A percentile compares a stretch with the other conserved stretches of the same genome.
Conservation (phyloP, 768 basidiomycete species). For the Tephrocybe rancida region DNA sequence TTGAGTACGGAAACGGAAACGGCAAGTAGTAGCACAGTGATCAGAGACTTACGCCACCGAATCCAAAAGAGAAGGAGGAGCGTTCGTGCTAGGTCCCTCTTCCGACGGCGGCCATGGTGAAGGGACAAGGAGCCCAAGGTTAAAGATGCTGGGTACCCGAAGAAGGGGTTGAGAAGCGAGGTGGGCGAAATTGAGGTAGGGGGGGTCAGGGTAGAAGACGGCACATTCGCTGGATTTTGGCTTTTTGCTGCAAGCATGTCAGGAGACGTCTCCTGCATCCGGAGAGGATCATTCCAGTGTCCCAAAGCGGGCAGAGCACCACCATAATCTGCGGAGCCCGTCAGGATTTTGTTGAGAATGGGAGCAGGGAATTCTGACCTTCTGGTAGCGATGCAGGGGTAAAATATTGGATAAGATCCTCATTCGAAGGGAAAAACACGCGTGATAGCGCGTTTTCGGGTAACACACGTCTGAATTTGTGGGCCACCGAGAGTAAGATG, state of each 20-base stretch:
- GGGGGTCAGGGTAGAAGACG: constrained; percentile 19
- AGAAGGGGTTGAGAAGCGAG: constrained; percentile 72
- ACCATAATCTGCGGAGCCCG: constrained; percentile 58
- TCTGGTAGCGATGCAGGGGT: constrained; percentile 53
- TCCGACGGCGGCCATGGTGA: constrained; percentile 65
- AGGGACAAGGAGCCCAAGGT: constrained; percentile 42
- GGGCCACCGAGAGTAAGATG: constrained; percentile 8
- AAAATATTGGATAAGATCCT: constrained; percentile 60
- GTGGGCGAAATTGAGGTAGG: constrained; percentile 43
- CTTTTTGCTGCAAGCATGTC: constrained; percentile 13
- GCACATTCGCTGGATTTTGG: constrained; percentile 15
- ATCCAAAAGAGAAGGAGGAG: constrained; percentile 67
- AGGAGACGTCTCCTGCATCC: constrained; percentile 22
- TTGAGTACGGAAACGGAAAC: constrained; percentile 29
- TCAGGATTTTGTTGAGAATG: constrained; percentile 6
- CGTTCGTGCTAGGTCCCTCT: constrained; percentile 67
- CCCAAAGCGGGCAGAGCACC: constrained; percentile 57
- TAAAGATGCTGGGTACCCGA: constrained; percentile 62
- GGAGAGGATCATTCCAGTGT: constrained; percentile 53
- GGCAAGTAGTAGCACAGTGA: constrained; percentile 33
- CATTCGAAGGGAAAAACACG: constrained; percentile 64
- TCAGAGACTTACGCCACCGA: constrained; percentile 55
- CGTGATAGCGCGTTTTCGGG: constrained; percentile 61
- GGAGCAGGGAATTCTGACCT: constrained; percentile 38
- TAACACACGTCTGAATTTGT: constrained; percentile 52